Evolutionary conservation across 768 basidiomycete species (phyloP), one percentile per base, ranked within the genome.

Genomic region (Tephrocybe rancida): DNA sequence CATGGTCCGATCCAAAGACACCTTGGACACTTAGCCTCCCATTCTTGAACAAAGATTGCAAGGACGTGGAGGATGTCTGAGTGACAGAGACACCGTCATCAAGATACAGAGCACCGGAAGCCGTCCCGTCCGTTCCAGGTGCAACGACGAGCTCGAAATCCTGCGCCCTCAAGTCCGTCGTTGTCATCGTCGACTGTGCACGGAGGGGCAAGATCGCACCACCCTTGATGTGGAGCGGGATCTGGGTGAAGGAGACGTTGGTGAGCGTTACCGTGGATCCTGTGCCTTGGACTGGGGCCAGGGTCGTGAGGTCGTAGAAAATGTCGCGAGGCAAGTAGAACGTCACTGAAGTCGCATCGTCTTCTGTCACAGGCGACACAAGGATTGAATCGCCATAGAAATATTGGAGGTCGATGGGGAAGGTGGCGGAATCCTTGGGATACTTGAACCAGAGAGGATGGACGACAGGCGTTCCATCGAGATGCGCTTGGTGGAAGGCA

Each of bases 121-220:
- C 87, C 0, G 59, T 67, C 13, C 83, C 85, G n/a, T 74, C 65
- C n/a, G 59, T 54, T 10, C 74, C 74, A 1, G 84, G 84, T 0
- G 86, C 87, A 27, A 88, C 80, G 35, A 87, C 71, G 48, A 88
- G 66, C 64, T 86, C 80, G 52, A 87, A 88, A 60, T 82, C 78
- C 10, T 70, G 77, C 58, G 70, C 68, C 34, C 85, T 72, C 53
- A 88, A 67, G 55, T 70, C 75, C n/a, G 73, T 68, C 0, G 85
- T 87, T 21, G 86, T 88, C 83, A 85, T 84, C 37, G 84, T 76
- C 25, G 79, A 74, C 46, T 74, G 61, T 2, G 63, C 72, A 32
- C 87, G 79, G 29, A 88, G 69, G 3, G 86, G 86, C 1, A 88
- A 66, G 30, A 89, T 69, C 1, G 68, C 68, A 10, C 86, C 86